Percentiles rank a stretch among this genome's conserved stretches.
Evolutionary conservation across 2,329 filamentous ascomycete genomes (phyloP).

Genomic region (Colletotrichum cuscutae): DNA sequence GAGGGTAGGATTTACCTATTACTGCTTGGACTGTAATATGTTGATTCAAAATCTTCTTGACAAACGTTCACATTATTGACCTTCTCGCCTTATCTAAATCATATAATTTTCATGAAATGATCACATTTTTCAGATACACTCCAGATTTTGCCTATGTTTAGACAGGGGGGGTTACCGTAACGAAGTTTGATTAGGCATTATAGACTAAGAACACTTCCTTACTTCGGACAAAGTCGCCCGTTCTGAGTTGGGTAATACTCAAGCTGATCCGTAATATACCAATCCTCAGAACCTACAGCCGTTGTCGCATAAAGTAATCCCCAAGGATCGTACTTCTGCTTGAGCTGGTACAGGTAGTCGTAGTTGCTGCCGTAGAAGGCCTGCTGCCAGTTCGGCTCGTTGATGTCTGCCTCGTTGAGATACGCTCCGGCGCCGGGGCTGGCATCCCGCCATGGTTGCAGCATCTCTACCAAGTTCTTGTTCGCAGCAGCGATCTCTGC

Average conservation of each 20-base stretch:
- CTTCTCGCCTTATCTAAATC: no score
- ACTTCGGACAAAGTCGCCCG: background rate
- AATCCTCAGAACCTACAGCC: conserved; percentile 51
- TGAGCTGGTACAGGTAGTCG: conserved; percentile 45
- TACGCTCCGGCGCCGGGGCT: conserved; percentile 42
- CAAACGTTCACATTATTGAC: no score
- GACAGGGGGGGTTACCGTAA: no score
- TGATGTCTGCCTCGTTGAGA: conserved; percentile 46
- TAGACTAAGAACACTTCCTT: background rate
- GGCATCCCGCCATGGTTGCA: conserved; percentile 38
- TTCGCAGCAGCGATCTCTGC: conserved; percentile 39
- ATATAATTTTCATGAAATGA: no score
- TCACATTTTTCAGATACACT: no score
- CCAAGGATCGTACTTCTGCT: conserved; percentile 48
- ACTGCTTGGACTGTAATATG: no score
- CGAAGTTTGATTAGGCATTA: no score
- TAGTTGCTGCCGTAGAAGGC: conserved; percentile 51
- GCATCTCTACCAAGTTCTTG: conserved; percentile 41
- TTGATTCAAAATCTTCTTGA: no score
- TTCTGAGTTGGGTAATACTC: background rate
- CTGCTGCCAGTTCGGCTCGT: conserved; percentile 48
- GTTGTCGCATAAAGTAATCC: conserved; percentile 48
- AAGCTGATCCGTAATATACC: conserved; percentile 37
- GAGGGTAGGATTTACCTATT: no score
- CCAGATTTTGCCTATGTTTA: no score